These are phyloP conservation scores for Tribonema minus DNA, from an alignment of 108 stramenopile genomes.

Conservation along the genomic window DNA sequence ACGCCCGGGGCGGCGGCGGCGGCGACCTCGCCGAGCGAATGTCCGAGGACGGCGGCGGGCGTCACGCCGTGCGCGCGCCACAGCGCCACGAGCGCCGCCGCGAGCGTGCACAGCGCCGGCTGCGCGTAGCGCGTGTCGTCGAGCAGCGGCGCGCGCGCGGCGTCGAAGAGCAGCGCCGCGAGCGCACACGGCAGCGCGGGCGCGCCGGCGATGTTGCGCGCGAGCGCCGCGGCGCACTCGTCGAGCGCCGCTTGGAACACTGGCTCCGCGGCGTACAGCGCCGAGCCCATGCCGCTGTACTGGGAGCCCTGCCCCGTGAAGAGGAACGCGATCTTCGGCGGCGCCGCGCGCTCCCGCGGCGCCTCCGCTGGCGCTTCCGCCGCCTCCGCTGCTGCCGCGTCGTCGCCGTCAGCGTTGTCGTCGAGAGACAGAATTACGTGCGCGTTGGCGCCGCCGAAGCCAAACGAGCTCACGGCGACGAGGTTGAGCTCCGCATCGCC, in stretches of 20 bases:
- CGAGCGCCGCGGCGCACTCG: constrained; percentile 27
- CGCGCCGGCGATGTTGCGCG: background rate
- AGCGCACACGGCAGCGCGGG: constrained; percentile 26
- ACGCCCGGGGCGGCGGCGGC: constrained; percentile 41
- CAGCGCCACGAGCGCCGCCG: background rate
- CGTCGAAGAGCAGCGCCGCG: constrained; percentile 19
- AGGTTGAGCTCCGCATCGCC: constrained; percentile 9
- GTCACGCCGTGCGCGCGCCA: constrained; percentile 13
- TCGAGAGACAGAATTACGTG: constrained; percentile 32
- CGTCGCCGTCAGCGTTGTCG: background rate
- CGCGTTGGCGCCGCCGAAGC: constrained; percentile 56
- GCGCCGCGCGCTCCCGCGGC: background rate
- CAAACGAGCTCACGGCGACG: constrained; percentile 53
- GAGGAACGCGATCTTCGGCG: constrained; percentile 44
- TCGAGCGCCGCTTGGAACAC: constrained; percentile 34
- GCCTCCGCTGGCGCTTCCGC: background rate
- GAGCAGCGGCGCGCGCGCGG: constrained; percentile 7
- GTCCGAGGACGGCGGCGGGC: constrained; percentile 41
- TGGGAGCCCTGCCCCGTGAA: constrained; percentile 57
- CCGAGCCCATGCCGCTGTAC: constrained; percentile 47
- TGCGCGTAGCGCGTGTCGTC: constrained; percentile 51
- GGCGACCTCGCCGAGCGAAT: constrained; percentile 53
- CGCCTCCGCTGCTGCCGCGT: background rate
- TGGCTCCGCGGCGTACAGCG: constrained; percentile 33
- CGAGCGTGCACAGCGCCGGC: constrained; percentile 40